Evolutionary conservation across 805 yeast genomes (phyloP).

Genomic region (Maudiozyma turicensis): DNA sequence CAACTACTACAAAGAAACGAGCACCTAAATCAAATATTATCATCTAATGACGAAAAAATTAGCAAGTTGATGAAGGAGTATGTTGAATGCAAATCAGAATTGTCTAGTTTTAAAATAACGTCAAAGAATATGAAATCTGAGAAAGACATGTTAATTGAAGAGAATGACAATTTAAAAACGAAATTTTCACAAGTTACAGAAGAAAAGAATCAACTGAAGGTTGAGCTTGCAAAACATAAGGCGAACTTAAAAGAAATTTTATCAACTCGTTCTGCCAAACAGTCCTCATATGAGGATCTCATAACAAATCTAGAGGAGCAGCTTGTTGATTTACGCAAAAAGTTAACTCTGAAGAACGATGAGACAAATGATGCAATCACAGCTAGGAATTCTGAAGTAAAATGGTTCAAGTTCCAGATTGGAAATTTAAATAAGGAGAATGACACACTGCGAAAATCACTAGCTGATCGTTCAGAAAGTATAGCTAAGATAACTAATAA

Average conservation of each 20-base stretch:
- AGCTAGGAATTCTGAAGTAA: conserved; percentile 39
- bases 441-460: conserved; percentile 19
- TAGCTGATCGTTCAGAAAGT: conserved; percentile 8
- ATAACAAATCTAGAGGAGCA: conserved; percentile 37
- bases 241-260: conserved; percentile 54
- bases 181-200: conserved; percentile 44
- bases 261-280: conserved; percentile 37
- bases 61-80: conserved; percentile 45
- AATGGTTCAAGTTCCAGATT: conserved; percentile 50
- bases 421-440: background rate
- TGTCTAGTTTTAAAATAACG: conserved; percentile 37
- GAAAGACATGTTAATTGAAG: conserved; percentile 38
- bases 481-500: conserved; percentile 7
- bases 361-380: conserved; percentile 34
- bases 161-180: conserved; percentile 40
- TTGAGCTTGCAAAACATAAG: conserved; percentile 52
- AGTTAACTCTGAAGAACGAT: background rate
- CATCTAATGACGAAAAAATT: conserved; percentile 40
- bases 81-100: conserved; percentile 39
- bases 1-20: conserved; percentile 34
- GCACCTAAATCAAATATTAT: conserved; percentile 34
- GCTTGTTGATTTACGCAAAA: conserved; percentile 24
- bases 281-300: conserved; percentile 39
- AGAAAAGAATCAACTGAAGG: conserved; percentile 52
- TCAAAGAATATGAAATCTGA: conserved; percentile 45